Base-by-base conservation (phyloP, 1,139 yeast species). In the Debaryomycetaceae sp. region DNA sequence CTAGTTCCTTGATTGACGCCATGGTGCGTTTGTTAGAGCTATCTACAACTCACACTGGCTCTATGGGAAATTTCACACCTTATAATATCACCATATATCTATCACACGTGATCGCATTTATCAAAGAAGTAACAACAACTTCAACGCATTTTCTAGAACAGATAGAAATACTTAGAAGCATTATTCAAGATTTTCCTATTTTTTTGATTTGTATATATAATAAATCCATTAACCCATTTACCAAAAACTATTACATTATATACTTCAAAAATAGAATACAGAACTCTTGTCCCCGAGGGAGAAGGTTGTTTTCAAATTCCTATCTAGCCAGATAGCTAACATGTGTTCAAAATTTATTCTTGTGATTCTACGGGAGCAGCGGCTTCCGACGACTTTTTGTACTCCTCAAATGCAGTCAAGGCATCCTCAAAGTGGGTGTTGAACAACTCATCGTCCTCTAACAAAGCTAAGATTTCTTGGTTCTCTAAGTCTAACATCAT, bases 401-500 rank as follows among this genome's bases (percentile, higher is more conserved):
- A 87, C 63, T 87, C 90, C 75, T 85, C 88, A 67, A 87, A 90
- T 59, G 98, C 98, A 70, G 86, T 81, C 61, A 87, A 81, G 57
- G 99, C 99, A 72, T 93, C 98, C 62, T 87, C 87, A 66, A 93
- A 90, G 72, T 91, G 96, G 69, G 83, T 82, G 76, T 85, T 86
- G 77, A 93, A 88, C 58, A 87, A 81, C 60, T 83, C 91, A 55
- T 89, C 97, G 66, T 91, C 95, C 63, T 86, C 93, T 68, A 88
- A 83, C 68, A 93, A 80, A 53, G 87, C 86, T 65, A 91, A 75
- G 61, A 95, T 87, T 75, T 93, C 97, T 64, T 83, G 83, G 73
- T 87, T 88, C 65, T 90, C 95, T 83, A 93, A 84, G 68, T 91
- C 97, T 67, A 93, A 83, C 79, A 93, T 84, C 99, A 93, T 93